These are phyloP conservation scores for Debaryomyces udenii DNA, from an alignment of 1,139 yeast genomes.

Conservation along the genomic window DNA sequence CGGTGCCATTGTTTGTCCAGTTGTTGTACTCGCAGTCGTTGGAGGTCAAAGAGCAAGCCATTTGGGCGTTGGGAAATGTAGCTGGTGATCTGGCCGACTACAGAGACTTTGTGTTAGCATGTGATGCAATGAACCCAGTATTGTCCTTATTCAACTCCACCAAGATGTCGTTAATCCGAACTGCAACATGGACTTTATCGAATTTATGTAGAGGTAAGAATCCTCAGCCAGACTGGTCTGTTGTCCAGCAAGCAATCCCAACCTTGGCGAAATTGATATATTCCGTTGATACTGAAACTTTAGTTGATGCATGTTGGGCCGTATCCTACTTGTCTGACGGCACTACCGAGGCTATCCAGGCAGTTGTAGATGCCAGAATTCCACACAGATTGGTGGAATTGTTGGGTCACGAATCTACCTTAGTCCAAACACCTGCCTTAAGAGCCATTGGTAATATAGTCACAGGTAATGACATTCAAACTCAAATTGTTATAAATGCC, in stretches of 20 bases:
- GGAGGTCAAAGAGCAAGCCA: conserved; percentile 97
- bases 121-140: conserved; percentile 90
- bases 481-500: conserved; percentile 91
- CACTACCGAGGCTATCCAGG: conserved; percentile 88
- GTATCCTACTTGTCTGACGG: conserved; percentile 95
- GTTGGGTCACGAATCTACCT: conserved; percentile 76
- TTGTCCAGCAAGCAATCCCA: conserved; percentile 86
- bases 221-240: conserved; percentile 95
- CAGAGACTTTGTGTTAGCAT: conserved; percentile 83
- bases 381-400: conserved; percentile 93
- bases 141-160: conserved; percentile 76
- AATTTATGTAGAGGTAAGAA: conserved; percentile 95
- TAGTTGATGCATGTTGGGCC: conserved; percentile 99
- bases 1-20: conserved; percentile 88
- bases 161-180: conserved; percentile 85
- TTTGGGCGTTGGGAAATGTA: conserved; percentile 98
- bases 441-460: conserved; percentile 98
- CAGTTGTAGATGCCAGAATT: conserved; percentile 94
- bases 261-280: conserved; percentile 89
- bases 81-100: conserved; percentile 94
- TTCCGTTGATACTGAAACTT: conserved; percentile 88
- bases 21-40: conserved; percentile 77
- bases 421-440: conserved; percentile 95
- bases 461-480: conserved; percentile 94
- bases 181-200: conserved; percentile 97